These are phyloP conservation scores for Allantophomopsis cytisporea DNA, from an alignment of 2,329 filamentous ascomycete species.

Conservation along the genomic window DNA sequence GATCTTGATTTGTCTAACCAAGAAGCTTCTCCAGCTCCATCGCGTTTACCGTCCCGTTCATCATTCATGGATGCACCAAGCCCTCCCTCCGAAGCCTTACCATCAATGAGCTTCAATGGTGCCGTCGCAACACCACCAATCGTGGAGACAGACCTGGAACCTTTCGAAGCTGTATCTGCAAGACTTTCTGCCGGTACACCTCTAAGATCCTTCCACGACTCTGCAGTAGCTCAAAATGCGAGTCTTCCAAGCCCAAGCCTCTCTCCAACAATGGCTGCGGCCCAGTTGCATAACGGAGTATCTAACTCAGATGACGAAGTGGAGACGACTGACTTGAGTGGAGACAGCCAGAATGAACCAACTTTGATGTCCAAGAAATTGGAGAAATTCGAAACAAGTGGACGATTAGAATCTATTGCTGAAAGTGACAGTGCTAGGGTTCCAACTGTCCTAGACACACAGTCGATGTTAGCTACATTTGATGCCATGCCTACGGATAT, in stretches of 20 bases:
- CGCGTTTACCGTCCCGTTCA: no score
- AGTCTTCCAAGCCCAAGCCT: conserved; percentile 90
- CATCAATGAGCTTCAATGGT: conserved; percentile 39
- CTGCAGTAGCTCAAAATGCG: conserved; percentile 67
- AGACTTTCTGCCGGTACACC: conserved; percentile 30
- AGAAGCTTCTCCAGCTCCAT: no score
- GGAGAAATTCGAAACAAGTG: conserved; percentile 5
- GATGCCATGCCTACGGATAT: conserved; percentile 83
- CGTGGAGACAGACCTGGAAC: conserved; percentile 56
- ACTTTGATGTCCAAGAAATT: no score
- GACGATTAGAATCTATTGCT: conserved; percentile 12
- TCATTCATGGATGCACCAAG: conserved; percentile 12
- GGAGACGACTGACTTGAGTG: background rate
- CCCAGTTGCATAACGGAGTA: conserved; percentile 28
- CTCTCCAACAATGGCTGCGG: conserved; percentile 77
- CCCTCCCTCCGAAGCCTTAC: conserved; percentile 5
- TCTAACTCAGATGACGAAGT: conserved; percentile 8
- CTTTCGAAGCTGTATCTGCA: conserved; percentile 37
- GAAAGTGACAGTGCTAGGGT: background rate
- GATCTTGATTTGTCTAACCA: no score
- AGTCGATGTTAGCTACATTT: conserved; percentile 75
- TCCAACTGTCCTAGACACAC: conserved; percentile 58
- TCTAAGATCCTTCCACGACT: conserved; percentile 45
- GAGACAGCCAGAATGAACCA: no score
- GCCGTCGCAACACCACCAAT: conserved; percentile 64